Base-by-base conservation (phyloP, 805 yeast genomes). In the Candida khao-thaluensis region DNA sequence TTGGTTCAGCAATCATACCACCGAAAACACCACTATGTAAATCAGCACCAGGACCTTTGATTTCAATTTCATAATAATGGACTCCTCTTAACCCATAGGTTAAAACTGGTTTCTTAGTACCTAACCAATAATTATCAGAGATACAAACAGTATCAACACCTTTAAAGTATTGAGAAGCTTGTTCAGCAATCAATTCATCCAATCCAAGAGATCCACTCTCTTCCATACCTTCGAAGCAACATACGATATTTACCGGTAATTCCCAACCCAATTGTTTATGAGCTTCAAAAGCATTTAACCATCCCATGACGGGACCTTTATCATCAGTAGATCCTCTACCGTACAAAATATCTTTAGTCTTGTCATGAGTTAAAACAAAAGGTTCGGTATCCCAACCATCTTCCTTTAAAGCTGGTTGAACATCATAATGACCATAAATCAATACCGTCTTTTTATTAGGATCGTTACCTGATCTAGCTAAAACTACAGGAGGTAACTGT, bases 181-280 rank as follows among this genome's bases (percentile, higher is more conserved):
- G 98, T 29, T 70, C 64, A 36, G 81, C 82, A 55, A 93, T 84
- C 54, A 93, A 76, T 24, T 71, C 80, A 51, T 91, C 99, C 49
- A 93, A 76, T 24, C 98, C 98, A 36, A 87, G 65, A 23, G 96
- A 88, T 17, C 99, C 99, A 48, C 90, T 81, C 69, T 93, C 99
- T 69, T 93, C 99, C 99, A 93, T 93, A 45, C 99, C 98, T 69
- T 93, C 99, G 56, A 93, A 93, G 65, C 96, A 88, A 60, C 85
- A 83, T 35, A 89, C 77, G 53, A 93, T 66, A 69, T 93, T 93
- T 47, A 93, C 97, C 14, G 99, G 99, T 42, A 93, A 74, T 48
- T 90, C 96, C 56, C 86, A 57, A 15, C 87, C 89, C 41, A 87
- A 76, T 51, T 81, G 85, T 41, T 75, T 81, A 67, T 93, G 97